Percentiles rank a stretch among this genome's conserved stretches.
phyloP scores from a whole-genome alignment of 1,139 yeast species.

The Candida sp. region DNA sequence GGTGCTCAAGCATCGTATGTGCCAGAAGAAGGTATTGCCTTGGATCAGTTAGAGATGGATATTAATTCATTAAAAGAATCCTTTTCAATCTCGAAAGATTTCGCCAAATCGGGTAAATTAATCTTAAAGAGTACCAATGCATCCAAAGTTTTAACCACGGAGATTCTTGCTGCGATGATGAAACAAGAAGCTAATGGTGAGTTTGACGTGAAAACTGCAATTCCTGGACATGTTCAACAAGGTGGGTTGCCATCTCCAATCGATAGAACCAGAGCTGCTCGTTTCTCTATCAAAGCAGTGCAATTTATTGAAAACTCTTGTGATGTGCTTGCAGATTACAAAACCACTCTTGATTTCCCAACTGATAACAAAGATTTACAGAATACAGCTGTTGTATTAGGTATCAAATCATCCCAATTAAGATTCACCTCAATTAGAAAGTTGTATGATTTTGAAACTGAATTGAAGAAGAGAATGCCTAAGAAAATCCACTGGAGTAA shows the following conservation, averaged over 20 bases:
- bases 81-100: conserved; percentile 57
- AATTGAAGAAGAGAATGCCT: conserved; percentile 78
- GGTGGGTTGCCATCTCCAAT: conserved; percentile 96
- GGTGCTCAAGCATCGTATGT: conserved; percentile 78
- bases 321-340: conserved; percentile 17
- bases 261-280: conserved; percentile 88
- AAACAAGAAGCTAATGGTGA: conserved; percentile 70
- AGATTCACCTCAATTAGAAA: conserved; percentile 69
- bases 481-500: conserved; percentile 81
- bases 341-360: conserved; percentile 31
- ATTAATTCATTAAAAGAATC: conserved; percentile 53
- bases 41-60: conserved; percentile 60
- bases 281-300: conserved; percentile 85
- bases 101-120: conserved; percentile 75
- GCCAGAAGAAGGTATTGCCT: conserved; percentile 65
- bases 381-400: conserved; percentile 80
- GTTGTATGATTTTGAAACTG: conserved; percentile 85
- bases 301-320: conserved; percentile 68
- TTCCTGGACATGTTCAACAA: conserved; percentile 98
- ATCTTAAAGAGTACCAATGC: conserved; percentile 85
- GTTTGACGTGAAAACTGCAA: conserved; percentile 92
- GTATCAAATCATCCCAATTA: conserved; percentile 77
- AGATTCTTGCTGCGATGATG: conserved; percentile 78
- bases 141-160: conserved; percentile 76
- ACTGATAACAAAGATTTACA: conserved; percentile 31